phyloP scores from a whole-genome alignment of 225 moss, liverwort and hornwort species.

The Pseudoscleropodium purum region DNA sequence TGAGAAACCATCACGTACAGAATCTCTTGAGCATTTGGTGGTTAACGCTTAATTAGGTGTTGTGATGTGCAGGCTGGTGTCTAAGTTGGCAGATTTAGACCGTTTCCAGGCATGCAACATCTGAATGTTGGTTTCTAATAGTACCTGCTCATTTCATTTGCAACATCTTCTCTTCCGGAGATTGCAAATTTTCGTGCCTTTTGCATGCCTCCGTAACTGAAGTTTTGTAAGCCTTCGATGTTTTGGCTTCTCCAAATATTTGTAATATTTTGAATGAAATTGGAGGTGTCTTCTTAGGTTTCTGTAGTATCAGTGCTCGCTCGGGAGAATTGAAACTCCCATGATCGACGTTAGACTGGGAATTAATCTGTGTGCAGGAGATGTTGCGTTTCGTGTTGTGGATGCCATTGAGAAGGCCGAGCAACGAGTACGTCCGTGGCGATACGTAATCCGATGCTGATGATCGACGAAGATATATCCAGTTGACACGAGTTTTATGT shows the following conservation, averaged over 20 bases:
- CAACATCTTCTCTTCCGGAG: not conserved
- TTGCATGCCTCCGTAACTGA: not conserved
- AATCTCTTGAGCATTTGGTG: not conserved
- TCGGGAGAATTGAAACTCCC: not conserved
- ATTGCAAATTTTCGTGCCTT: not conserved
- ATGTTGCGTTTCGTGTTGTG: constrained; percentile 92
- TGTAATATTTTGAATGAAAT: not conserved
- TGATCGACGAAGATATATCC: constrained; percentile 28
- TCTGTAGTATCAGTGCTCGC: not conserved
- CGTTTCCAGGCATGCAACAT: constrained; percentile 96
- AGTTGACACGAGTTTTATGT: constrained; percentile 60
- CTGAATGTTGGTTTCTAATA: constrained; percentile 37
- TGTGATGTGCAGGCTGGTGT: constrained; percentile 59
- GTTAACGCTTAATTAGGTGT: not conserved
- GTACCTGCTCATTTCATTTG: not conserved
- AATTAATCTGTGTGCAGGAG: constrained; percentile 39
- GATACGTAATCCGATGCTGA: constrained; percentile 27
- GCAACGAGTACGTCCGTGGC: constrained; percentile 39
- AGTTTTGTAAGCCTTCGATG: not conserved
- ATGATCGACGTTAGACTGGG: not conserved
- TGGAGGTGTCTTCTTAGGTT: not conserved
- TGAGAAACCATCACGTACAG: no score
- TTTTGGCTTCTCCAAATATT: not conserved
- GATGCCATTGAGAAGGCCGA: constrained; percentile 62
- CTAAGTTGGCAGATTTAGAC: constrained; percentile 45